phyloP scores from a whole-genome alignment of 495 filamentous ascomycete species.

The Daldinia decipiens region DNA sequence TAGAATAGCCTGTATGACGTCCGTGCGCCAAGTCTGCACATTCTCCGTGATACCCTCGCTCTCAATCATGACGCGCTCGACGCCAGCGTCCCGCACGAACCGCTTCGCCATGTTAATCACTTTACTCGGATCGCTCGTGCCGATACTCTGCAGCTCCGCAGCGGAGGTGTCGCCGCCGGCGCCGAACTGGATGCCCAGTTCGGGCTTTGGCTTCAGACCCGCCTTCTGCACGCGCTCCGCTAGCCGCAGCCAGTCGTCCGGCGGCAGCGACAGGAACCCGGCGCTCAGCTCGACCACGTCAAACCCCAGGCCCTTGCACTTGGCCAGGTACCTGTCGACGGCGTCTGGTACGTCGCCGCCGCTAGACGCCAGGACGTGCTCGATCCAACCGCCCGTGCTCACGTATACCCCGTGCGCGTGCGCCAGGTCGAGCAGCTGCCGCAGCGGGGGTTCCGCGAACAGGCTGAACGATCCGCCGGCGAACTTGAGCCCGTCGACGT shows the following conservation, averaged over 20 bases:
- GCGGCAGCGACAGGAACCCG: constrained; percentile 65
- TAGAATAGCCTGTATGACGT: constrained; percentile 66
- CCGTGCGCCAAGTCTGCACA: constrained; percentile 65
- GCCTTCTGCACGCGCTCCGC: constrained; percentile 63
- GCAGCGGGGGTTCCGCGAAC: constrained; percentile 58
- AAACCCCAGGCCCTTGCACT: constrained; percentile 65
- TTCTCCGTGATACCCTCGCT: constrained; percentile 72
- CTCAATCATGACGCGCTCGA: constrained; percentile 70
- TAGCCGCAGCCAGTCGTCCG: constrained; percentile 67
- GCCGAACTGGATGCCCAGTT: constrained; percentile 69
- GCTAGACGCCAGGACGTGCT: constrained; percentile 62
- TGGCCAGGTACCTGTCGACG: constrained; percentile 63
- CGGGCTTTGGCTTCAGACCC: constrained; percentile 66
- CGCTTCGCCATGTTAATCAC: constrained; percentile 61
- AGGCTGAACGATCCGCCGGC: constrained; percentile 68
- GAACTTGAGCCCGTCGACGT: constrained; percentile 68
- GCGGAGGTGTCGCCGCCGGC: constrained; percentile 67
- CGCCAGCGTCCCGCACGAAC: constrained; percentile 63
- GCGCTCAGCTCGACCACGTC: constrained; percentile 66
- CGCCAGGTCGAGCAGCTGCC: constrained; percentile 63
- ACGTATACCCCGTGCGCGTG: constrained; percentile 65
- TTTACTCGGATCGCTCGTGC: constrained; percentile 63
- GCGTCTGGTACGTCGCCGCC: constrained; percentile 53
- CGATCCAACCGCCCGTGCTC: constrained; percentile 67
- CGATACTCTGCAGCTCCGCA: constrained; percentile 59